Evolutionary conservation across 495 filamentous ascomycete species (phyloP).

Genomic region (Aspergillus carlsbadensis): DNA sequence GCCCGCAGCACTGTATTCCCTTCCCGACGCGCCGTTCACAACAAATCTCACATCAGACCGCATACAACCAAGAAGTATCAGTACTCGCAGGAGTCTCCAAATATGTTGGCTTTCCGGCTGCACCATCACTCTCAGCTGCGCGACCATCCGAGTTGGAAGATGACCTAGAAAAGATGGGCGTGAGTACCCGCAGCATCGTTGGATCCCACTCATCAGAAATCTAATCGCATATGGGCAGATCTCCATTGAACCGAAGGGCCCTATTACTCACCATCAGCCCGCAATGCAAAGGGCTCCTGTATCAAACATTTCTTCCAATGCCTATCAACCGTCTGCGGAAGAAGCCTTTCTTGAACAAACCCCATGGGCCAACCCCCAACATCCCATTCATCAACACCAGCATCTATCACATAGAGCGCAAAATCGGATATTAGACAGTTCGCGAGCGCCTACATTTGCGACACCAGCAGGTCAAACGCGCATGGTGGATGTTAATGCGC

Average conservation of each 20-base stretch:
- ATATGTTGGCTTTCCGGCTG: conserved; percentile 92
- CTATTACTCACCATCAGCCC: conserved; percentile 24
- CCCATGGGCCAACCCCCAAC: conserved; percentile 85
- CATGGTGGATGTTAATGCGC: conserved; percentile 49
- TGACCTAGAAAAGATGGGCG: conserved; percentile 86
- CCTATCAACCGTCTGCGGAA: conserved; percentile 57
- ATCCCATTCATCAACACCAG: conserved; percentile 65
- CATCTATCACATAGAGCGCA: conserved; percentile 37
- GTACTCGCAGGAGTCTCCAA: conserved; percentile 88
- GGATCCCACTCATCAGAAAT: too few relatives aligned
- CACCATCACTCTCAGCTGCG: conserved; percentile 74
- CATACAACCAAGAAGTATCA: conserved; percentile 92
- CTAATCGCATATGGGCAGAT: too few relatives aligned
- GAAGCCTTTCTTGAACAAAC: conserved; percentile 81
- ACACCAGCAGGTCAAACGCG: conserved; percentile 56
- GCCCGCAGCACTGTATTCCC: conserved; percentile 73
- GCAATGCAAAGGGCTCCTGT: conserved; percentile 31
- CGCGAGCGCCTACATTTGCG: conserved; percentile 39
- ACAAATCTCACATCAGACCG: conserved; percentile 73
- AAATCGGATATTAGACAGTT: conserved; percentile 29
- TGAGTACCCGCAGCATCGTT: too few relatives aligned
- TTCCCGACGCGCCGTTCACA: conserved; percentile 70
- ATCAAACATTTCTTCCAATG: conserved; percentile 36
- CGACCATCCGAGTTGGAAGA: conserved; percentile 74
- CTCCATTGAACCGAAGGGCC: conserved; percentile 32